Evolutionary conservation across 2,329 filamentous ascomycete genomes (phyloP).

Genomic region (Trichophyton benhamiae): DNA sequence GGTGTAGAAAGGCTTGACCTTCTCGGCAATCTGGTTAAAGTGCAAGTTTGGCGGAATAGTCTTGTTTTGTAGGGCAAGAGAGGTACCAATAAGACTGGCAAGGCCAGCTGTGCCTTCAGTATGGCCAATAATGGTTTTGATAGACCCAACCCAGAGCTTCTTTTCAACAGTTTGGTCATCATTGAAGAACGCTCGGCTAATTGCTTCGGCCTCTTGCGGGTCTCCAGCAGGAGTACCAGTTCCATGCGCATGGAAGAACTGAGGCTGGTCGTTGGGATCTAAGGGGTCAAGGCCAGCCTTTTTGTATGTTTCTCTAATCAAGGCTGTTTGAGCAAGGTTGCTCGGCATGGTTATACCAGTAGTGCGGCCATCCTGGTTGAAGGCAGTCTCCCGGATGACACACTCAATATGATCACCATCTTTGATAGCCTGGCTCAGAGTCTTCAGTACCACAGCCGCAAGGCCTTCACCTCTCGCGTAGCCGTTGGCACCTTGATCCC

Average conservation of each 20-base stretch:
- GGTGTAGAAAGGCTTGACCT: constrained; percentile 13
- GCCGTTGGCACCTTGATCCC: constrained; percentile 23
- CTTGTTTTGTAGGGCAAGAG: constrained; percentile 19
- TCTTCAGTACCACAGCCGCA: constrained; percentile 24
- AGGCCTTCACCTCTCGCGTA: constrained; percentile 29
- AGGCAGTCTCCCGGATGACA: constrained; percentile 22
- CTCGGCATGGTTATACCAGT: constrained; percentile 16
- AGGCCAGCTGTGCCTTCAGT: constrained; percentile 19
- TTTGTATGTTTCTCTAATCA: constrained; percentile 25
- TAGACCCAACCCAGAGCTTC: constrained; percentile 16
- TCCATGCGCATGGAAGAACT: constrained; percentile 16
- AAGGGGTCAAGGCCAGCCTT: constrained; percentile 17
- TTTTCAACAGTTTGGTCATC: neutral
- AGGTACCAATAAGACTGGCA: constrained; percentile 19
- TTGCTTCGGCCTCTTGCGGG: constrained; percentile 16
- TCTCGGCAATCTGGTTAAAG: neutral
- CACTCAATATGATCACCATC: constrained; percentile 26
- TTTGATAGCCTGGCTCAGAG: constrained; percentile 20
- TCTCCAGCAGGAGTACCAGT: constrained; percentile 28
- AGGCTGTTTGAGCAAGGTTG: constrained; percentile 15
- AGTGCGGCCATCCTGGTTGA: constrained; percentile 22
- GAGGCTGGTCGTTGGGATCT: neutral
- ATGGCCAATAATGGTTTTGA: constrained; percentile 22
- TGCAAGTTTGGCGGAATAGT: constrained; percentile 21
- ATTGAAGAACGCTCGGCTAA: constrained; percentile 12